Evolutionary conservation across 2,329 filamentous ascomycete species (phyloP).

Genomic region (Hymenotorrendiella dingleyae): DNA sequence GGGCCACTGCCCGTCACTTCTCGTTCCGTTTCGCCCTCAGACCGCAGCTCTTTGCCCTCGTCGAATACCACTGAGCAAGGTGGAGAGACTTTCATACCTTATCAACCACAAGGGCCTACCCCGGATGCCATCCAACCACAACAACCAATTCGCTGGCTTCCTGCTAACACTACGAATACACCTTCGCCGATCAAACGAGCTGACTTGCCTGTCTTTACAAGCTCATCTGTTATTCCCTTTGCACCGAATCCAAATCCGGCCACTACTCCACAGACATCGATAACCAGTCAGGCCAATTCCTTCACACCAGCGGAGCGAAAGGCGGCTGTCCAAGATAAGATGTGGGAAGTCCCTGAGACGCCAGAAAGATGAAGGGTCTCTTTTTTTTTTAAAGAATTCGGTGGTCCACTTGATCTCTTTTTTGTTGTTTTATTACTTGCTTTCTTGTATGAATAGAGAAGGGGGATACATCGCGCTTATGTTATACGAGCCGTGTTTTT

Average conservation of each 20-base stretch:
- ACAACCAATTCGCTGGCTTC: conserved; percentile 45
- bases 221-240: conserved; percentile 29
- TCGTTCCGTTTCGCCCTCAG: neutral
- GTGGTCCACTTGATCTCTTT: neutral
- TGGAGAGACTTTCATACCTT: conserved; percentile 44
- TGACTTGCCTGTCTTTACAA: conserved; percentile 29
- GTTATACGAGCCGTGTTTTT: too few species aligned
- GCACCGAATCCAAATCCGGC: conserved; percentile 11
- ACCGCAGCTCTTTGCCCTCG: neutral
- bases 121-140: conserved; percentile 34
- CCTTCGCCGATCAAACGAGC: conserved; percentile 21
- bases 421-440: neutral
- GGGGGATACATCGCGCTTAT: too few species aligned
- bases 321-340: conserved; percentile 12
- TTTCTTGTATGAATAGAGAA: conserved; percentile 2
- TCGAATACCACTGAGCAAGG: conserved; percentile 9
- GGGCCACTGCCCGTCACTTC: conserved; percentile 1
- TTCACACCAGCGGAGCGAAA: conserved; percentile 3
- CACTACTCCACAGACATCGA: neutral
- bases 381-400: neutral
- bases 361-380: conserved; percentile 16
- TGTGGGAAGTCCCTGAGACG: conserved; percentile 34
- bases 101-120: conserved; percentile 48
- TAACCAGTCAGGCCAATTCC: neutral
- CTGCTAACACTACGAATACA: conserved; percentile 36